Conservation (phyloP, 169 alveolate genomes). For the Eimeria mitis region DNA sequence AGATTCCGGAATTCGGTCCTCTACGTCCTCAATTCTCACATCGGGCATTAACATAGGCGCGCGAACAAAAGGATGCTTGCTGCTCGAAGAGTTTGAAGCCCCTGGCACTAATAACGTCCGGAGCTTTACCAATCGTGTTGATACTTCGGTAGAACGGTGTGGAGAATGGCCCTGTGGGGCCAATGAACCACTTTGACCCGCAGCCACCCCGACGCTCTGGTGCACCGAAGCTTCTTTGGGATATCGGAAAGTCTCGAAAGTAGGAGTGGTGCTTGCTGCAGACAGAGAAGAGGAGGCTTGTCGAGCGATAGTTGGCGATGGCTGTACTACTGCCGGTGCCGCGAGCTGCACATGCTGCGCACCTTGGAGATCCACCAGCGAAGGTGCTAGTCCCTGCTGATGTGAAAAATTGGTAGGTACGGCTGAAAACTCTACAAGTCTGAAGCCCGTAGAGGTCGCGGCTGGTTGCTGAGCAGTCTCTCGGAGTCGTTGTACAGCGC, state of each 20-base stretch:
- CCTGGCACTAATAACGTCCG: neutral
- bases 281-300: neutral
- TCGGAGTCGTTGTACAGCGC: neutral
- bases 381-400: neutral
- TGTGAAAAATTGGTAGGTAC: neutral
- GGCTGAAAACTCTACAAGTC: neutral
- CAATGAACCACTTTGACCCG: neutral
- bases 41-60: neutral
- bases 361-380: neutral
- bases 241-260: neutral
- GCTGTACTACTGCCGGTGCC: neutral
- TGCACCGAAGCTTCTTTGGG: neutral
- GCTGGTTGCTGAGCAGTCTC: neutral
- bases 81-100: neutral
- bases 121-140: neutral
- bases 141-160: neutral
- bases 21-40: neutral
- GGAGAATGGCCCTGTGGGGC: neutral
- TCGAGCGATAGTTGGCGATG: neutral
- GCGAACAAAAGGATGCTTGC: constrained; percentile 21
- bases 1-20: neutral
- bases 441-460: neutral
- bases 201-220: neutral
- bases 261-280: neutral
- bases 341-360: neutral